phyloP scores from a whole-genome alignment of 768 basidiomycete genomes.

The Russula sp. region DNA sequence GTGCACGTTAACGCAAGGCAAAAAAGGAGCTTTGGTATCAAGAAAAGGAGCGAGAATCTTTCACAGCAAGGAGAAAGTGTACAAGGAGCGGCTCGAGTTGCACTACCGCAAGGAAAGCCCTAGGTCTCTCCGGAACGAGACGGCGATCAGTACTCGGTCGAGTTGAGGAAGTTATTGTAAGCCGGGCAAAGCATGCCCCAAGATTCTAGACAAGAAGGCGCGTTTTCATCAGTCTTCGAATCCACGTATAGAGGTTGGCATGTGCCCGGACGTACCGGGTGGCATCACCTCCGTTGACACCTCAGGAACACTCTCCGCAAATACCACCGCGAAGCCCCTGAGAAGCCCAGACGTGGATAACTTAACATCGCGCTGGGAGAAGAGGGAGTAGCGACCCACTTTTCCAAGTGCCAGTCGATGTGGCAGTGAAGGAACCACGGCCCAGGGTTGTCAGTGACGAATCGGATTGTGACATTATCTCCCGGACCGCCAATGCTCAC shows the following conservation, averaged over 20 bases:
- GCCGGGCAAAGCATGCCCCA: slow-evolving; percentile 4
- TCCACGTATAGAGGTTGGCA: no score
- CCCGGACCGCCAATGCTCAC: slow-evolving; percentile 25
- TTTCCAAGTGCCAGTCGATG: slow-evolving; percentile 27
- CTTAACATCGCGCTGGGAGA: no score
- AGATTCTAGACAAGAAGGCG: not conserved
- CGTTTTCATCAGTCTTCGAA: not conserved
- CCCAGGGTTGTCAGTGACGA: slow-evolving; percentile 29
- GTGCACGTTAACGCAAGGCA: no score
- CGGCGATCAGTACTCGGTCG: no score
- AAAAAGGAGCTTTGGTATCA: not conserved
- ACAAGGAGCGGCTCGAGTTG: no score
- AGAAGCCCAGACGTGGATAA: no score
- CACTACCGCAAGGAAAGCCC: no score
- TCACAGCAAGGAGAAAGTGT: not conserved
- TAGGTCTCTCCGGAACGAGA: no score
- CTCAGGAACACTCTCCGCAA: slow-evolving; percentile 9
- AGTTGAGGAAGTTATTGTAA: not conserved
- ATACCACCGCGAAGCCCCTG: slow-evolving; percentile 9
- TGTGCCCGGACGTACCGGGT: not conserved
- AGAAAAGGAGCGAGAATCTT: not conserved
- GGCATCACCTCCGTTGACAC: not conserved
- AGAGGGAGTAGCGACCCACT: not conserved
- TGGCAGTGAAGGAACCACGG: slow-evolving; percentile 18
- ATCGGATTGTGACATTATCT: slow-evolving; percentile 26